Conservation (phyloP, 1,284 basidiomycete genomes). For the Chalciporus piperatoides region DNA sequence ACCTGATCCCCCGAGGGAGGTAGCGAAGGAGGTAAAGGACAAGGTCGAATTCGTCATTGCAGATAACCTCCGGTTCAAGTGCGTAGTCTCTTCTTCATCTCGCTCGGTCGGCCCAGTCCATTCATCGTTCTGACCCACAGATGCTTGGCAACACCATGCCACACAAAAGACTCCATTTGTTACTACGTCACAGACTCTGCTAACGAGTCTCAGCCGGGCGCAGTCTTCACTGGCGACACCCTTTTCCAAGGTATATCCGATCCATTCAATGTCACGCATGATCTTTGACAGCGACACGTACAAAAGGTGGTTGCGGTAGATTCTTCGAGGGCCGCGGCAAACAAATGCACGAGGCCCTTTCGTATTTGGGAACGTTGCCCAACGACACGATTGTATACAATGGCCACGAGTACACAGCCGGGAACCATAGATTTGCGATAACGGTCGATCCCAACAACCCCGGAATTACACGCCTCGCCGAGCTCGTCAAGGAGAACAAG, state of each 20-base stretch:
- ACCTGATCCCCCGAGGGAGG: no score
- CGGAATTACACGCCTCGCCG: slow-evolving; percentile 52
- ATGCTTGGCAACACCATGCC: slow-evolving; percentile 90
- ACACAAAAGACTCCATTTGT: slow-evolving; percentile 96
- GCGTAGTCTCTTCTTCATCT: slow-evolving; percentile 17
- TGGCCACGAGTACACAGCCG: slow-evolving; percentile 89
- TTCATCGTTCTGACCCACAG: slow-evolving; percentile 37
- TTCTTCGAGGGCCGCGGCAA: slow-evolving; percentile 91
- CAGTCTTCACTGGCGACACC: slow-evolving; percentile 95
- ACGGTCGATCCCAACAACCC: slow-evolving; percentile 63
- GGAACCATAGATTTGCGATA: slow-evolving; percentile 62
- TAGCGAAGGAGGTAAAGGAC: slow-evolving; percentile 51
- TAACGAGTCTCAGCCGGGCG: slow-evolving; percentile 54
- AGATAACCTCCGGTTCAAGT: slow-evolving; percentile 70
- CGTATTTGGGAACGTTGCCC: slow-evolving; percentile 75
- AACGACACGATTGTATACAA: slow-evolving; percentile 81
- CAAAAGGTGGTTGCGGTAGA: slow-evolving; percentile 90
- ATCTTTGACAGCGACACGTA: slow-evolving; percentile 73
- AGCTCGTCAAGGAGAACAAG: slow-evolving; percentile 50
- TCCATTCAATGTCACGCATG: slow-evolving; percentile 43
- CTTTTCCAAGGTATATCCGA: slow-evolving; percentile 56
- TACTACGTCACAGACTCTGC: slow-evolving; percentile 70
- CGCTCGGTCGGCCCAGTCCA: neutral
- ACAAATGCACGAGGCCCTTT: slow-evolving; percentile 83
- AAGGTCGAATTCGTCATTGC: slow-evolving; percentile 73